Base-by-base conservation (phyloP, 768 basidiomycete species). In the Serpula lacrymans region DNA sequence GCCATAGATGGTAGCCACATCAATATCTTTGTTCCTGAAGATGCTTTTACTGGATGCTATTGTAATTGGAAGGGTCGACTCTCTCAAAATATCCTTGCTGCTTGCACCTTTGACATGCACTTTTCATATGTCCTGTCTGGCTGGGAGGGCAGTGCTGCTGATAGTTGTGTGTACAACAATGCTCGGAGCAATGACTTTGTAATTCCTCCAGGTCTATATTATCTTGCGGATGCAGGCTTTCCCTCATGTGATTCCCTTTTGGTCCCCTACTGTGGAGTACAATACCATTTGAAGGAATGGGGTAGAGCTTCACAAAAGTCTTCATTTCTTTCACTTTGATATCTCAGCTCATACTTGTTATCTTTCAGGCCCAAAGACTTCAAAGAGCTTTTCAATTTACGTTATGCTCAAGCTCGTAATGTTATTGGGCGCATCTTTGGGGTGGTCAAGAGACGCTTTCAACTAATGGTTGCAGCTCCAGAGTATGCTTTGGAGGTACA, bases 241-340 rank as follows among this genome's bases (percentile, higher is more conserved):
- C 38, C 50, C n/a, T n/a, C n/a, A 5, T 55, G 54, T 41, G 42
- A 60, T 46, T 23, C 49, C 2, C 51, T 69, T 1, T 47, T 71
- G 1, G 55, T 67, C 3, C 70, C 69, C 18, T 69, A 68, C 37
- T 48, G 46, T 20, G 56, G 60, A 42, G 58, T 63, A 7, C 49
- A 54, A 6, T 70, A 69, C 54, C 65, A 70, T 42, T 52, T 66
- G 26, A 51, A 49, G 17, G 63, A 67, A 51, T 69, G 63, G 62
- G 52, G 21, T 12, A 44, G 34, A 36, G 23, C 38, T 41, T 39
- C 39, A 27, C 18, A 24, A 31, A 16, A 32, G 28, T 34, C 12
- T 6, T 9, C 11, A 16, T 10, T 34, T 20, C n/a, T 10, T 35
- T 5, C 18, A 13, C 13, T 12, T 31, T 9, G 29, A 5, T 14